Percentiles rank a stretch among this genome's conserved stretches.
Evolutionary conservation across 2,329 filamentous ascomycete genomes (phyloP).

Genomic region (Fusarium virguliforme): DNA sequence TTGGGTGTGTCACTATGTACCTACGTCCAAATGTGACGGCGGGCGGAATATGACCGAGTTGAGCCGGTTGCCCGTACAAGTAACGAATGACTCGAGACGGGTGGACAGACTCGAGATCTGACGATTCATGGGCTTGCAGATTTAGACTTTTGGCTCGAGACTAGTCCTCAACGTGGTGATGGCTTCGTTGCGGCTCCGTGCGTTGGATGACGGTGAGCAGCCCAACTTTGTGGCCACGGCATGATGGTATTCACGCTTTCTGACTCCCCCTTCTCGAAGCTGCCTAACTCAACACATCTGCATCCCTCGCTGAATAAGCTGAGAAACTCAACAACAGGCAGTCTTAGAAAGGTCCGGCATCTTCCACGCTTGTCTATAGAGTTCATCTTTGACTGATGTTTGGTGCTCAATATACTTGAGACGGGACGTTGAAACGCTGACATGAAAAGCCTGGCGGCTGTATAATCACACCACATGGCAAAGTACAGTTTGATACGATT

Average conservation of each 20-base stretch:
- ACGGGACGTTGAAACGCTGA: no score
- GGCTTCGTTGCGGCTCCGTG: neutral
- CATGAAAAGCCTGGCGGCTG: no score
- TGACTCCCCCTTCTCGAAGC: neutral
- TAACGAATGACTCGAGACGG: slow-evolving; percentile 5
- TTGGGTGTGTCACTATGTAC: neutral
- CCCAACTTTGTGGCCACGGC: neutral
- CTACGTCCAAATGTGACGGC: neutral
- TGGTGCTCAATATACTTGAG: no score
- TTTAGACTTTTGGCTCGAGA: neutral
- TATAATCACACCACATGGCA: no score
- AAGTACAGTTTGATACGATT: no score
- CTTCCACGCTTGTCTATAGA: no score
- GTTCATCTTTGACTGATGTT: no score
- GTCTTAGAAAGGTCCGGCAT: no score
- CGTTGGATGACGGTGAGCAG: neutral
- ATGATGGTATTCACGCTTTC: neutral
- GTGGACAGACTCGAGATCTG: neutral
- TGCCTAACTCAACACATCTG: neutral
- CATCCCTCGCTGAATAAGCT: neutral
- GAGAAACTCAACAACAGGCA: neutral
- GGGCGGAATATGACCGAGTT: slow-evolving; percentile 3
- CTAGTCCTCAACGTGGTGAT: slow-evolving; percentile 1
- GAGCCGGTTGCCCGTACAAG: neutral
- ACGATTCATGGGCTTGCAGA: slow-evolving; percentile 1